Percentiles rank a stretch among this genome's conserved stretches.
These are phyloP conservation scores for Oryza glumipatula DNA, from an alignment of 176 grass and related monocot species.

Conservation along the genomic window DNA sequence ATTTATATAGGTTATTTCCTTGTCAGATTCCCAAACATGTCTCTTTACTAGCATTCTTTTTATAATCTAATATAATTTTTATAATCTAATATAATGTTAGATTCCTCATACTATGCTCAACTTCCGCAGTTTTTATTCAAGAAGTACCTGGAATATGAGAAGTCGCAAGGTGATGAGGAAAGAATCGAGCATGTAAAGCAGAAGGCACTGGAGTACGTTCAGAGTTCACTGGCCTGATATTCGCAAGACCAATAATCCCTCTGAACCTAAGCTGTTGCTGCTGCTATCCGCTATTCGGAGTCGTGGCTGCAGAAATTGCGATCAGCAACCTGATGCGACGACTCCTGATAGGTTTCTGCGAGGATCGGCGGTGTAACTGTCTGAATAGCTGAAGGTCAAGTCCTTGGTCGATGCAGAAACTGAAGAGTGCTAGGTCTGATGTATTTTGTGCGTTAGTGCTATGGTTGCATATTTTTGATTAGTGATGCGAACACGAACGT, in stretches of 20 bases:
- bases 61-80: neutral
- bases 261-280: neutral
- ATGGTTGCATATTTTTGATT: neutral
- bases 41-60: neutral
- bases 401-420: neutral
- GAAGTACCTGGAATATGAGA: conserved; percentile 86
- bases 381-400: neutral
- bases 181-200: conserved; percentile 73
- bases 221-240: conserved; percentile 53
- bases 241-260: neutral
- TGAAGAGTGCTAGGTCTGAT: neutral
- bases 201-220: conserved; percentile 80
- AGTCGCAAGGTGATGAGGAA: conserved; percentile 51
- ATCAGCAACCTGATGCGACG: neutral
- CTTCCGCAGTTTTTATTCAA: conserved; percentile 84
- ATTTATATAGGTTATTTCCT: neutral
- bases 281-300: neutral
- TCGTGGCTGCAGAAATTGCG: neutral
- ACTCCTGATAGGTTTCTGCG: neutral
- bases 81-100: neutral
- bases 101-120: conserved; percentile 4
- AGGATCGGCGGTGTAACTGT: neutral
- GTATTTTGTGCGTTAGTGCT: neutral
- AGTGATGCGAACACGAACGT: neutral
- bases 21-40: neutral